Evolutionary conservation across 306 rosid genomes (phyloP), one percentile per base, ranked within the genome.

Genomic region (Prunus mume): DNA sequence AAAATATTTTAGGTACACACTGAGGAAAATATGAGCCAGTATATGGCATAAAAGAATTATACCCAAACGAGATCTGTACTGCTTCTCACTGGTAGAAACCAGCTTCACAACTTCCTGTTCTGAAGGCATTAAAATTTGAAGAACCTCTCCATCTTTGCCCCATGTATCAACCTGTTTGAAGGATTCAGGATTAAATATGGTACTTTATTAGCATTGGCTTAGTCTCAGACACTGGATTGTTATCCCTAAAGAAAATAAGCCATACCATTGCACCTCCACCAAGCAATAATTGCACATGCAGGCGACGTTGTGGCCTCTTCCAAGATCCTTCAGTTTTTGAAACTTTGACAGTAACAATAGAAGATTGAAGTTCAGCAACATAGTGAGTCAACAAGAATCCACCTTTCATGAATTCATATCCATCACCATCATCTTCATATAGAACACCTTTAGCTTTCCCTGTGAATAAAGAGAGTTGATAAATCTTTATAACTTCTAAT

Each of bases 371-470:
- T 81, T 90, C 87, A 72, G 98, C 97, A 82, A 84, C 84, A 84
- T 94, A 94, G 62, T 85, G 87, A 41, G 94, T 91, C 83, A 91
- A 84, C 78, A 91, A 83, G 82, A 88, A 91, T 75, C 86, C 89
- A 30, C 96, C 97, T 75, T 85, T 50, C 32, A 79, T 79, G 90
- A 94, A 91, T 71, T 82, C 93, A 54, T 91, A 94, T 84, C 98
- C 98, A 86, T 94, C 95, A 18, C 97, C 98, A 73, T 89, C 95
- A 83, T 94, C 98, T 85, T 94, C 98, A 68, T 80, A 94, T 43
- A 91, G 81, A 79, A 86, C 82, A 84, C 98, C 98, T 87, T 90
- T 85, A 78, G 97, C 98, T 82, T 86, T 90, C 61, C 98, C 97
- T 91, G 84, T 47, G 79, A 80, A 79, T n/a, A 45, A 76, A 65